Conservation (phyloP, 2,329 filamentous ascomycete genomes). For the Pseudocercospora ulei region DNA sequence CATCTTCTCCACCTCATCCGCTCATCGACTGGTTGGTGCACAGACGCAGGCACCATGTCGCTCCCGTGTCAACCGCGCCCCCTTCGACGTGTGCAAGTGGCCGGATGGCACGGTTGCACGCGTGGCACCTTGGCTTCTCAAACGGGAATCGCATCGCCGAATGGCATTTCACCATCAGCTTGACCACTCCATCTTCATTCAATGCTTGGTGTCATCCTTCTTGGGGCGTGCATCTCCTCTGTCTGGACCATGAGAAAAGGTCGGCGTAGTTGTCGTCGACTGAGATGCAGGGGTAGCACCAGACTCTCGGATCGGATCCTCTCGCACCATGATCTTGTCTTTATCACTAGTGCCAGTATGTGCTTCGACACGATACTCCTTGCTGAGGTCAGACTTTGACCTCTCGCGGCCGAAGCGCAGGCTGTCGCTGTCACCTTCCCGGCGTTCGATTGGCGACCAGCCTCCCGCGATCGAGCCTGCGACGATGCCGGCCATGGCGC, state of each 20-base stretch:
- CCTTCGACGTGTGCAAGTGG: too few species aligned
- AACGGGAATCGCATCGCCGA: too few species aligned
- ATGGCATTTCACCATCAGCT: background rate
- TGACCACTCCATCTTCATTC: background rate
- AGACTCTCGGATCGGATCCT: conserved; percentile 34
- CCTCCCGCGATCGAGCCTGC: conserved; percentile 62
- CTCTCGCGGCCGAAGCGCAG: conserved; percentile 24
- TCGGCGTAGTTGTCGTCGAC: conserved; percentile 38
- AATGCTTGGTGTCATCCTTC: conserved; percentile 34
- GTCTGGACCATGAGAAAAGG: conserved; percentile 39
- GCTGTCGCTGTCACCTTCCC: conserved; percentile 32
- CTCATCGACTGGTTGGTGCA: too few species aligned
- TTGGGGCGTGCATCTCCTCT: conserved; percentile 35
- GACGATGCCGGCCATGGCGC: conserved; percentile 74
- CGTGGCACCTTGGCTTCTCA: too few species aligned
- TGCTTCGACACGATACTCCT: conserved; percentile 38
- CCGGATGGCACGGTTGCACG: too few species aligned
- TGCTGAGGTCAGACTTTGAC: conserved; percentile 29
- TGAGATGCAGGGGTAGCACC: conserved; percentile 38
- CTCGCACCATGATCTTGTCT: conserved; percentile 41
- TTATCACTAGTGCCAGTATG: conserved; percentile 44
- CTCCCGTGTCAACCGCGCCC: too few species aligned
- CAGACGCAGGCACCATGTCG: background rate
- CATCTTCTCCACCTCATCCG: background rate
- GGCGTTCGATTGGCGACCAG: conserved; percentile 61